Percentiles rank a stretch among this genome's conserved stretches.
These are phyloP conservation scores for Suhomyces faveliae DNA, from an alignment of 805 yeast genomes.

Conservation along the genomic window DNA sequence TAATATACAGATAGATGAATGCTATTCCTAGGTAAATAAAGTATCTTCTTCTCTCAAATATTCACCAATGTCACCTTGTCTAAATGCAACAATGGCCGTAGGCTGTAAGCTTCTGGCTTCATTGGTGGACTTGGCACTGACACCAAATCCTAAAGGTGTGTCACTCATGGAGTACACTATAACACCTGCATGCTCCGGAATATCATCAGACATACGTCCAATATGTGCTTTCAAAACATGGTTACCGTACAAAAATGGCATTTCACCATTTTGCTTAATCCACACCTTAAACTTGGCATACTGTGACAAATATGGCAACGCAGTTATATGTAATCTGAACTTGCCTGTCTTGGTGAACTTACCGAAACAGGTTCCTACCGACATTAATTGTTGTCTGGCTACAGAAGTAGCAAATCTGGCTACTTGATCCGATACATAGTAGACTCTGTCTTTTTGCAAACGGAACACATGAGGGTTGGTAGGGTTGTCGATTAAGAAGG, in stretches of 20 bases:
- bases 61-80: slow-evolving; percentile 98
- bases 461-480: slow-evolving; percentile 93
- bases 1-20: slow-evolving; percentile 3
- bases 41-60: slow-evolving; percentile 98
- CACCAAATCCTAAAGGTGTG: slow-evolving; percentile 93
- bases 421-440: slow-evolving; percentile 79
- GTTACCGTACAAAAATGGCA: slow-evolving; percentile 97
- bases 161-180: slow-evolving; percentile 89
- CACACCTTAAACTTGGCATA: slow-evolving; percentile 92
- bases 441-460: slow-evolving; percentile 93
- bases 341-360: slow-evolving; percentile 97
- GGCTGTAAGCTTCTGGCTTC: slow-evolving; percentile 90
- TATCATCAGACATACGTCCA: slow-evolving; percentile 95
- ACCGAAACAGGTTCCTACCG: slow-evolving; percentile 90
- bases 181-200: slow-evolving; percentile 97
- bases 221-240: slow-evolving; percentile 95
- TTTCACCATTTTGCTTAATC: slow-evolving; percentile 97
- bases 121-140: slow-evolving; percentile 84
- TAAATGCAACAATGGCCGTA: slow-evolving; percentile 88
- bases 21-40: slow-evolving; percentile 61
- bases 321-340: slow-evolving; percentile 92
- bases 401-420: slow-evolving; percentile 89
- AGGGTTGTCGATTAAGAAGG: slow-evolving; percentile 78
- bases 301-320: slow-evolving; percentile 76
- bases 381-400: slow-evolving; percentile 86